These are phyloP conservation scores for Verticillium nonalfalfae DNA, from an alignment of 2,329 filamentous ascomycete species.

Conservation along the genomic window DNA sequence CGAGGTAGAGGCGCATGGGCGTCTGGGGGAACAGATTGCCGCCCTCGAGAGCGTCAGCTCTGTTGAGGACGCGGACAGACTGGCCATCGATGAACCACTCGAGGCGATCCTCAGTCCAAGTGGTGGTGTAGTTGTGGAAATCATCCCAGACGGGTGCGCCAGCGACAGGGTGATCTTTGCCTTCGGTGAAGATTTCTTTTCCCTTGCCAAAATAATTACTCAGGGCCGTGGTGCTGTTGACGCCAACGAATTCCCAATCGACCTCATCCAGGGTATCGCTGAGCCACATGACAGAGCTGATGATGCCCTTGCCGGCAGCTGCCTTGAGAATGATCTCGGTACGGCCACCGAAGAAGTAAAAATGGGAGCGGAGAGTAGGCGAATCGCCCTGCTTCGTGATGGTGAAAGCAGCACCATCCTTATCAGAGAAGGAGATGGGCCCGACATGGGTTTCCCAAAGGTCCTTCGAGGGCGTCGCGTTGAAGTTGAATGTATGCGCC, in stretches of 20 bases:
- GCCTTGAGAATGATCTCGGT: conserved; percentile 75
- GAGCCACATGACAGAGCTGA: conserved; percentile 77
- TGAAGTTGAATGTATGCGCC: conserved; percentile 58
- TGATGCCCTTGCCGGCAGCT: conserved; percentile 66
- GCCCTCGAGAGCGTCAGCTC: conserved; percentile 49
- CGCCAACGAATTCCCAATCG: conserved; percentile 78
- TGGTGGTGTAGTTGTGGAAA: conserved; percentile 70
- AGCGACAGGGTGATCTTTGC: conserved; percentile 48
- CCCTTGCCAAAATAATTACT: conserved; percentile 81
- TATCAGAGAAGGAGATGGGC: conserved; percentile 51
- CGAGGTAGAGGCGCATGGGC: conserved; percentile 63
- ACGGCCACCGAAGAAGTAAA: conserved; percentile 82
- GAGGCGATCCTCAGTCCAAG: conserved; percentile 63
- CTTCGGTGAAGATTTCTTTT: conserved; percentile 55
- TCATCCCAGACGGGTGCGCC: conserved; percentile 45
- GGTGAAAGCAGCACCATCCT: conserved; percentile 64
- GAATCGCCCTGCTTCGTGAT: conserved; percentile 66
- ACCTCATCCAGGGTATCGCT: conserved; percentile 83
- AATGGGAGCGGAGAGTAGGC: conserved; percentile 71
- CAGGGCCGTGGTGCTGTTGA: conserved; percentile 54
- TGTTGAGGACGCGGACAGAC: conserved; percentile 56
- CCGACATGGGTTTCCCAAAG: conserved; percentile 68
- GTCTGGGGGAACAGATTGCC: conserved; percentile 68
- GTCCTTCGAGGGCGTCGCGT: conserved; percentile 48
- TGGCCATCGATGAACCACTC: conserved; percentile 66